Evolutionary conservation across 176 grass and related monocot species (phyloP), one percentile per base, ranked within the genome.

Genomic region (Cenchrus americanus): DNA sequence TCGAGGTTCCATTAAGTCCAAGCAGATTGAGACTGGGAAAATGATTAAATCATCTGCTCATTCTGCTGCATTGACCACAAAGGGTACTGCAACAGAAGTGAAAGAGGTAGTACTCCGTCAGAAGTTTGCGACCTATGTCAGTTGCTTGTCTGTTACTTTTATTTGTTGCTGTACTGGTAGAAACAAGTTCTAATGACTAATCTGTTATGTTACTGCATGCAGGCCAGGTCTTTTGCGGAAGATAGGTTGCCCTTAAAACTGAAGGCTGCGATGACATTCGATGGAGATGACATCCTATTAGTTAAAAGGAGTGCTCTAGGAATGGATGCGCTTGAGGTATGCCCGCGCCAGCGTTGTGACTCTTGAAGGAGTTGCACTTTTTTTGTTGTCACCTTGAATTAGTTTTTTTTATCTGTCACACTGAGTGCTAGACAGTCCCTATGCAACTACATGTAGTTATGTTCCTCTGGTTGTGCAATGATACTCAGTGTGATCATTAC

Each of bases 291-390:
- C 59, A 87, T 91, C 43, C 62, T 74, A 64, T 75, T 90, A 71
- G 70, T 91, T 80, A 97, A 94, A 74, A 97, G 85, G 90, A 97
- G 79, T 66, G 26, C 64, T 89, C 37, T 46, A 75, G 81, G 79
- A 83, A 97, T 89, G 86, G 90, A 97, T 89, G 90, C 92, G 44
- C 54, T 85, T 66, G 94, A 94, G 86, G 95, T 97, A 83, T 68
- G 32, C 46, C 12, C 46, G 53, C 40, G 11, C 10, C 48, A 57
- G 79, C 24, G 15, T 78, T 66, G 13, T 61, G 34, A 46, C 76
- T 62, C 63, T 24, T 69, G 53, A 52, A 61, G 41, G 61, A 70
- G 54, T 76, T 73, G 4, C 21, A 23, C 43, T 8, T 51, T 74
- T 74, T 47, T n/a, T 9, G 10, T 47, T 75, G 11, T 66, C 23